Base-by-base conservation (phyloP, 2,329 filamentous ascomycete species). In the Cytospora piceicola region DNA sequence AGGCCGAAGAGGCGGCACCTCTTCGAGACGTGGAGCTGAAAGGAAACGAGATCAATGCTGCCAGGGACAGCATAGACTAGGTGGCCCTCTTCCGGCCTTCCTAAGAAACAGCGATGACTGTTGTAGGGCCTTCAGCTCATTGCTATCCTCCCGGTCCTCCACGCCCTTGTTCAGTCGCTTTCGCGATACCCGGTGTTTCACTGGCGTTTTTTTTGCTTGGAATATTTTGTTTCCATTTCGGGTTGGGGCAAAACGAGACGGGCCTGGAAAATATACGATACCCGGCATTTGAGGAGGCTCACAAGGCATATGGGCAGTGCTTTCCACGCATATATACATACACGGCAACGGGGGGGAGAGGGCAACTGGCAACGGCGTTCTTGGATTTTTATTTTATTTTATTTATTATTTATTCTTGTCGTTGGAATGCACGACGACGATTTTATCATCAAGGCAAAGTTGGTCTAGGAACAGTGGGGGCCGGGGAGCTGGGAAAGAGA, bases 261-360 rank as follows among this genome's bases (percentile, higher is more conserved):
- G 57, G 61, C 53, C 62, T 34, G 66, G 63, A 67, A 67, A 62
- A 67, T 65, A 67, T 15, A 67, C 66, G 66, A 65, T 67, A 67
- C 66, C 66, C 63, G 63, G 66, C 63, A 65, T 65, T 46, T 39
- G 32, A 49, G 46, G n/a, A 49, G 34, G n/a, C 58, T 61, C 30
- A 65, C 51, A 54, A 56, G 53, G 55, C 22, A 64, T 56, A 67
- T 39, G 53, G 64, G 30, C 32, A 59, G 36, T 36, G 17, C 54
- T 57, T 4, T 36, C 30, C 7, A 46, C 60, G 32, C 56, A 59
- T 51, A 54, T 58, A 63, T 49, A 51, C 55, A 56, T 30, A 55
- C n/a, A 55, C 32, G 22, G 36, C 20, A 22, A 58, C 17, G 27
- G 5, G 27, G 27, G 27, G 27, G 27, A 5, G 27, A 5, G 55